A percentile compares a stretch with the other conserved stretches of the same genome.
Conservation (phyloP, 73 alveolate genomes). For the Uronychia binucleata region DNA sequence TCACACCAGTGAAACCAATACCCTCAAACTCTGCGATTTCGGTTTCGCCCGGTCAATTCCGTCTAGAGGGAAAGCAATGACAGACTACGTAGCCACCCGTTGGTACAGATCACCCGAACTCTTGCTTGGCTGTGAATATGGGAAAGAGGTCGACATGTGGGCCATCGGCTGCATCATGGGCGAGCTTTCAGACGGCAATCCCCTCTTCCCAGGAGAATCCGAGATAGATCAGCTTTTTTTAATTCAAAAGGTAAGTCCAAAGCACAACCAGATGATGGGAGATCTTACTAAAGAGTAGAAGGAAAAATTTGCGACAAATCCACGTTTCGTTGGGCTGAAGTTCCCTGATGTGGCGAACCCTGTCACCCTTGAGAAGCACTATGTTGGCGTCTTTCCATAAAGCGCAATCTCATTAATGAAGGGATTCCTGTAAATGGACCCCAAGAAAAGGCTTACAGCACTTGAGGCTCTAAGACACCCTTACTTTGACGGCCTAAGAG, state of each 20-base stretch:
- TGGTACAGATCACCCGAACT: conserved; percentile 87
- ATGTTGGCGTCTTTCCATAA: conserved; percentile 75
- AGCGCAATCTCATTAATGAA: conserved; percentile 76
- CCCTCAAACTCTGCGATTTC: conserved; percentile 55
- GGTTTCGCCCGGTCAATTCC: conserved; percentile 58
- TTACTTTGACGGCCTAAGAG: conserved; percentile 84
- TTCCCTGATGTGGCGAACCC: conserved; percentile 86
- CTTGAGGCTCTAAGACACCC: conserved; percentile 90
- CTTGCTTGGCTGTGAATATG: conserved; percentile 71
- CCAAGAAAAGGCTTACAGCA: conserved; percentile 86
- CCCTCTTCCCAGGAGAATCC: conserved; percentile 80
- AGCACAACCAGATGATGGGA: conserved; percentile 24
- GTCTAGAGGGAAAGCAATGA: conserved; percentile 12
- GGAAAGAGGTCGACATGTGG: conserved; percentile 86
- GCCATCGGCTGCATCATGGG: conserved; percentile 88
- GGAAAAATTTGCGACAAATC: conserved; percentile 36
- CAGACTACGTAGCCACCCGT: conserved; percentile 85
- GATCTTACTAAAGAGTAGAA: conserved; percentile 2
- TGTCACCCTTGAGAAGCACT: conserved; percentile 93
- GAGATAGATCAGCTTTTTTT: conserved; percentile 78
- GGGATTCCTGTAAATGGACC: conserved; percentile 87
- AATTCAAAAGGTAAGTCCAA: conserved; percentile 52
- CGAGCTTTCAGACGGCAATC: conserved; percentile 74
- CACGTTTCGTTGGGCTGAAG: conserved; percentile 70
- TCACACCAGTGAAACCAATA: conserved; percentile 33